A percentile compares a stretch with the other conserved stretches of the same genome.
Evolutionary conservation across 2,329 filamentous ascomycete species (phyloP).

Genomic region (Alternaria sp.): DNA sequence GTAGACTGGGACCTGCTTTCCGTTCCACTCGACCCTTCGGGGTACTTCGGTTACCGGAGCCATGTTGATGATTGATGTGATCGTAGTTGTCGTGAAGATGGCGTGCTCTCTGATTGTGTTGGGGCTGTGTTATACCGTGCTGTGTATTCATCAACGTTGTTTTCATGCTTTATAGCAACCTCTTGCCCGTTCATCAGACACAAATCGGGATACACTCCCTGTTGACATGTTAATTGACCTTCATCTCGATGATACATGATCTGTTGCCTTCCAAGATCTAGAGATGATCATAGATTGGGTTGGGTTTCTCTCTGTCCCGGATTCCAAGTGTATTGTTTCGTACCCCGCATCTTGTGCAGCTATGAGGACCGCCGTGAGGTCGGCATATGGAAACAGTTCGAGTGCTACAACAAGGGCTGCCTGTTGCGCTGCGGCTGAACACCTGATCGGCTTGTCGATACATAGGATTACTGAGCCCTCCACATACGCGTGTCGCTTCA

Average conservation of each 20-base stretch:
- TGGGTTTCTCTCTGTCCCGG: background rate
- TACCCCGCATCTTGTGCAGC: background rate
- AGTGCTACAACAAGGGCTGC: background rate
- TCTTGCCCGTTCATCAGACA: background rate
- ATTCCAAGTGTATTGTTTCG: background rate
- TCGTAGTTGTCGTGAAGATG: background rate
- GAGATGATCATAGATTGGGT: constrained; percentile 2
- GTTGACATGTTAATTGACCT: background rate
- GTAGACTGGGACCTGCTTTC: constrained; percentile 39
- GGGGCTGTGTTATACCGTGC: background rate
- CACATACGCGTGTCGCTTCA: background rate
- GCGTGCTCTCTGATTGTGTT: background rate
- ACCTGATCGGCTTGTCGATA: background rate
- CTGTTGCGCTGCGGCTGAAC: background rate
- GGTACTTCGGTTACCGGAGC: constrained; percentile 27
- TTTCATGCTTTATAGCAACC: background rate
- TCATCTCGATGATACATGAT: constrained; percentile 2
- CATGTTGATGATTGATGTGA: constrained; percentile 18
- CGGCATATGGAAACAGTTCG: background rate
- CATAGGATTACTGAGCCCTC: background rate
- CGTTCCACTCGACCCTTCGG: constrained; percentile 40
- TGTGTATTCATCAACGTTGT: background rate
- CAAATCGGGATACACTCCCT: background rate
- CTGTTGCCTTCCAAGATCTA: background rate
- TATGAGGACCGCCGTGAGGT: background rate